These are phyloP conservation scores for Akanthomyces dipterigenus DNA, from an alignment of 2,329 filamentous ascomycete species.

Conservation along the genomic window DNA sequence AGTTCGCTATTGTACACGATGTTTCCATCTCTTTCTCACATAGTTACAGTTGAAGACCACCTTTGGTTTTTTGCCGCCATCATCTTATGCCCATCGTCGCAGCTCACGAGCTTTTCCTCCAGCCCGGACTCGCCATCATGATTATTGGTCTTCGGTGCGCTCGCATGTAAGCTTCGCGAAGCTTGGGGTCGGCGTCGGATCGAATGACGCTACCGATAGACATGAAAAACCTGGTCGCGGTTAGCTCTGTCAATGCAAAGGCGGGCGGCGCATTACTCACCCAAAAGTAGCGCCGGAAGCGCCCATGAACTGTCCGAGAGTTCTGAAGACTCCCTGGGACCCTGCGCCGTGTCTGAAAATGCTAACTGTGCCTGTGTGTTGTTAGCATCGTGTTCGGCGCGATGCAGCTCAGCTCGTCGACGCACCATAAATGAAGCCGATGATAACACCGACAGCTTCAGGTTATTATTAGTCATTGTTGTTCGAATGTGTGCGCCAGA, in stretches of 20 bases:
- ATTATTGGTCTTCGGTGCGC: constrained; percentile 71
- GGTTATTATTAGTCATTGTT: constrained; percentile 23
- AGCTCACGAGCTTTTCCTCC: constrained; percentile 23
- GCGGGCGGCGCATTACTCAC: constrained; percentile 40
- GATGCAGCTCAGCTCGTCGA: constrained; percentile 2
- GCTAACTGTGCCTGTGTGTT: constrained; percentile 67
- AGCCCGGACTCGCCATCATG: constrained; percentile 31
- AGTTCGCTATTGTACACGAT: constrained; percentile 11
- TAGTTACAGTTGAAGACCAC: constrained; percentile 42
- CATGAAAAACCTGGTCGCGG: constrained; percentile 76
- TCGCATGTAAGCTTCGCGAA: constrained; percentile 68
- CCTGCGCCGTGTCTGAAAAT: constrained; percentile 94
- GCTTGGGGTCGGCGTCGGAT: constrained; percentile 74
- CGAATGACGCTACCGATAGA: constrained; percentile 95
- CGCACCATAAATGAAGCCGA: constrained; percentile 95
- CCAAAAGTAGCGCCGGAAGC: constrained; percentile 94
- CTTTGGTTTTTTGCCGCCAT: constrained; percentile 20
- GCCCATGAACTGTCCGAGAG: constrained; percentile 92
- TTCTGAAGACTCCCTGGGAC: constrained; percentile 87
- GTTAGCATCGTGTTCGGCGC: constrained; percentile 15
- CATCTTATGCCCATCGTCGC: constrained; percentile 13
- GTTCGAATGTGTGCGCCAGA: background rate
- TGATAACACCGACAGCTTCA: constrained; percentile 85
- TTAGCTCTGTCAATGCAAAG: background rate
- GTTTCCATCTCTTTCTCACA: constrained; percentile 6